Evolutionary conservation across 768 basidiomycete genomes (phyloP), one percentile per base, ranked within the genome.

Genomic region (Cystofilobasidium bisporidii): DNA sequence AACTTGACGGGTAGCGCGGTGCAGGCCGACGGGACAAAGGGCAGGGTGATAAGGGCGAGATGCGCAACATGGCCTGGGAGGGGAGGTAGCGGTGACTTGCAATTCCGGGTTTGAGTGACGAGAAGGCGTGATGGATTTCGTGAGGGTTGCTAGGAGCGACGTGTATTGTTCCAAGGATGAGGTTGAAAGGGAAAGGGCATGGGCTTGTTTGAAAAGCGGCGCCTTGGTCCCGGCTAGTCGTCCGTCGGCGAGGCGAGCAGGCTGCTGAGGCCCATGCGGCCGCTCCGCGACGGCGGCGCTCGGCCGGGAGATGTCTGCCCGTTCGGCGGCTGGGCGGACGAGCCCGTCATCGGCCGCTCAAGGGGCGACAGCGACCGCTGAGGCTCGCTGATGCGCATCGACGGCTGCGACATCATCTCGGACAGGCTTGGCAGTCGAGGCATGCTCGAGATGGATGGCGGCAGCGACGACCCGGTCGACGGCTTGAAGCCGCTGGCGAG

Each of bases 211-310:
- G n/a, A n/a, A n/a, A n/a, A n/a, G n/a, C n/a, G n/a, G n/a, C n/a
- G n/a, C n/a, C n/a, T n/a, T n/a, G n/a, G n/a, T 6, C 28, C 3
- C 33, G 56, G 28, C 28, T 28, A 11, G 18, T 18, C 15, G 30
- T 17, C 30, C 26, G 14, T 3, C 2, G 57, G 38, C 57, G 32
- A 40, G 36, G 33, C 60, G 12, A 61, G 60, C 41, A 61, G 60
- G 24, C 45, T 61, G 26, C 60, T 43, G 60, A 61, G 60, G 10
- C 60, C 60, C 60, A 61, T 61, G 8, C 60, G 36, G 17, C 60
- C 60, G 20, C 60, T 30, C 17, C 28, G 28, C 28, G 53, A 56
- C 18, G 53, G 6, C 53, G 53, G 30, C 14, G 53, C 9, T 8
- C 28, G 53, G 18, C n/a, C 28, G 9, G 53, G 53, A 2, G 60